Evolutionary conservation across 495 filamentous ascomycete genomes (phyloP).

Genomic region (Hapsidospora chrysogenum): DNA sequence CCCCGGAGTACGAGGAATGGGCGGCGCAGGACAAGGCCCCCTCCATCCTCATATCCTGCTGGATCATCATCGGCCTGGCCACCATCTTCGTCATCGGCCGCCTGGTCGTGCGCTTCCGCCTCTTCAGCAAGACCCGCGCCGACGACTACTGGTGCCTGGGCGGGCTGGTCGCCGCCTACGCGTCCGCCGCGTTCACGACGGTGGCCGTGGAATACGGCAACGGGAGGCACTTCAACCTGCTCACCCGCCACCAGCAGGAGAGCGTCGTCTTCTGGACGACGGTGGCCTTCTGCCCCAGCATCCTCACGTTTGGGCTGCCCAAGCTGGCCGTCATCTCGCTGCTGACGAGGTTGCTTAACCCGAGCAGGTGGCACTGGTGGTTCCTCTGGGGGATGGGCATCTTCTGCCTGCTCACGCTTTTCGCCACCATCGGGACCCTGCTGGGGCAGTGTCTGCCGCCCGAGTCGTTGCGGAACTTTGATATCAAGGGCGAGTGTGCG

Average conservation of each 20-base stretch:
- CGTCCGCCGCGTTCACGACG: conserved; percentile 4
- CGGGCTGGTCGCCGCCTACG: no score
- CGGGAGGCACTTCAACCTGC: conserved; percentile 11
- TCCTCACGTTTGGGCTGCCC: conserved; percentile 23
- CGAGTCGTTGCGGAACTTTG: no score
- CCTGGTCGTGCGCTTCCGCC: conserved; percentile 7
- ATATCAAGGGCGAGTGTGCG: no score
- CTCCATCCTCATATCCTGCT: conserved; percentile 4
- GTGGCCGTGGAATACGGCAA: conserved; percentile 7
- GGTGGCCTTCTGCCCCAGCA: conserved; percentile 17
- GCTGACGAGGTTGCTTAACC: conserved; percentile 20
- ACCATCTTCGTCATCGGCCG: conserved; percentile 12
- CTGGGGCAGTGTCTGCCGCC: no score
- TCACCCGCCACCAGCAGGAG: conserved; percentile 10
- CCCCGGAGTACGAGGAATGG: not conserved
- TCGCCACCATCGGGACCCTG: no score
- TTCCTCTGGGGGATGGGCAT: conserved; percentile 25
- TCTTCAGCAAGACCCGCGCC: conserved; percentile 8
- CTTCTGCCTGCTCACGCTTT: no score
- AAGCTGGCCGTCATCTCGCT: conserved; percentile 27
- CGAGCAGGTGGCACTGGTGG: conserved; percentile 9
- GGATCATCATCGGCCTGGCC: conserved; percentile 5
- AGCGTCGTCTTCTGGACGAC: conserved; percentile 16
- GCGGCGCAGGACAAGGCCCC: conserved; percentile 8
- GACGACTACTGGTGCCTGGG: conserved; percentile 11